phyloP scores from a whole-genome alignment of 371 early-diverging fungal species.

The Dichotomocladium elegans region DNA sequence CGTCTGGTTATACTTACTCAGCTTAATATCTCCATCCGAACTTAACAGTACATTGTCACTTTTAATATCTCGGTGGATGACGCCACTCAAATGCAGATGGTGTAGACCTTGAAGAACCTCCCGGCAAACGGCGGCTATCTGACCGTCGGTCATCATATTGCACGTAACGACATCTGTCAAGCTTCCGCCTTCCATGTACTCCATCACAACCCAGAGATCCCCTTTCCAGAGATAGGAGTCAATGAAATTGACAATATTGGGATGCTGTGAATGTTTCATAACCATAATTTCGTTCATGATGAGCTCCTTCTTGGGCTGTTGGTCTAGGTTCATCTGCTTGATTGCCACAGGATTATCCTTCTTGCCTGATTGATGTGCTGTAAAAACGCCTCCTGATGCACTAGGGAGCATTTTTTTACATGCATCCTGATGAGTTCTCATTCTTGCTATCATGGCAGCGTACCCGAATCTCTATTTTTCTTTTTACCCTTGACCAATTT shows the following conservation, averaged over 20 bases:
- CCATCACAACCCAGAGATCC: constrained; percentile 86
- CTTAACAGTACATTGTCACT: constrained; percentile 90
- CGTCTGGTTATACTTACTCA: constrained; percentile 43
- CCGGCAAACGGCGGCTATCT: constrained; percentile 80
- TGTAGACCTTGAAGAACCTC: constrained; percentile 51
- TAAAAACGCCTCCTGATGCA: constrained; percentile 63
- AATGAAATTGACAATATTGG: constrained; percentile 87
- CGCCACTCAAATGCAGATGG: constrained; percentile 81
- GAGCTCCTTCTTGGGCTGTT: constrained; percentile 86
- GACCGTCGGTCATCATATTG: constrained; percentile 84
- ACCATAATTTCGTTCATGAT: constrained; percentile 89
- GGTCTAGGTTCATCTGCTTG: constrained; percentile 87
- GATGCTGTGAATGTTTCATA: constrained; percentile 72
- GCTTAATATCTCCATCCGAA: constrained; percentile 77
- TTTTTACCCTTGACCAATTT: constrained; percentile 21
- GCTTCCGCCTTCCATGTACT: constrained; percentile 91
- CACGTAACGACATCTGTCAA: constrained; percentile 79
- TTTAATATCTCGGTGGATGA: constrained; percentile 95
- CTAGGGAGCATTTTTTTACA: constrained; percentile 10
- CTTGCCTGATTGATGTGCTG: constrained; percentile 65
- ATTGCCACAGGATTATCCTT: constrained; percentile 66
- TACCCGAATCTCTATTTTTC: no score
- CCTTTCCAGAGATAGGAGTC: constrained; percentile 75
- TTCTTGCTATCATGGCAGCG: constrained; percentile 21
- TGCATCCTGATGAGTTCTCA: constrained; percentile 5